Evolutionary conservation across 2,329 filamentous ascomycete genomes (phyloP), one percentile per base, ranked within the genome.

Genomic region (Xylaria sp.): DNA sequence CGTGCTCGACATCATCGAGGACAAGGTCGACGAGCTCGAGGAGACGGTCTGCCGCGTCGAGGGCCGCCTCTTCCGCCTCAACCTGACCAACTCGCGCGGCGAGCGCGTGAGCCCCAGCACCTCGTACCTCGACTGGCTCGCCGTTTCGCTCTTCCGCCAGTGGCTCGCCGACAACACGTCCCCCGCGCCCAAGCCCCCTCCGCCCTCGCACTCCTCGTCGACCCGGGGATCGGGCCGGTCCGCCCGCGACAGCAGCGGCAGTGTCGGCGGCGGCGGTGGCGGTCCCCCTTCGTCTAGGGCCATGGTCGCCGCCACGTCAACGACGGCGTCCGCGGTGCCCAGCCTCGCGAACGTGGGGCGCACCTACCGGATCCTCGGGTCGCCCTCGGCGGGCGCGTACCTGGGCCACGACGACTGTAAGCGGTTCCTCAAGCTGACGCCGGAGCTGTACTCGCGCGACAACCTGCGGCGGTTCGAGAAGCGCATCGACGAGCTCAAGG

Each of bases 91-190:
- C 18, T 83, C 85, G 9, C 80, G 87, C 59, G 93, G 92, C 49
- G 92, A 97, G 69, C 84, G 91, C 49, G 89, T 97, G 41, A 88
- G 82, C 2, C 93, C 93, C 0, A 78, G 79, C 18, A 94, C 88
- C 45, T 86, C 86, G 49, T 96, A 92, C 70, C 78, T 96, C 19
- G 91, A 96, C 72, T 97, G 92, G 92, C 83, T 96, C 6, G 91
- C 86, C 17, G 85, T 96, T 44, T 90, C 85, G 39, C 78, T 96
- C 11, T 97, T 97, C 74, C 84, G 93, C 2, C 91, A 96, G 72
- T 97, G 92, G 92, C 79, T 97, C 6, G 91, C 91, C 3, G 92
- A 97, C 65, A 93, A 92, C 71, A 96, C 90, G 4, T 88, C 90
- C 1, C 88, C 91, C 0, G 82, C 87, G 2, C 84, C 85, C 0